Conservation (phyloP, 306 rosid genomes). For the Abrus precatorius region DNA sequence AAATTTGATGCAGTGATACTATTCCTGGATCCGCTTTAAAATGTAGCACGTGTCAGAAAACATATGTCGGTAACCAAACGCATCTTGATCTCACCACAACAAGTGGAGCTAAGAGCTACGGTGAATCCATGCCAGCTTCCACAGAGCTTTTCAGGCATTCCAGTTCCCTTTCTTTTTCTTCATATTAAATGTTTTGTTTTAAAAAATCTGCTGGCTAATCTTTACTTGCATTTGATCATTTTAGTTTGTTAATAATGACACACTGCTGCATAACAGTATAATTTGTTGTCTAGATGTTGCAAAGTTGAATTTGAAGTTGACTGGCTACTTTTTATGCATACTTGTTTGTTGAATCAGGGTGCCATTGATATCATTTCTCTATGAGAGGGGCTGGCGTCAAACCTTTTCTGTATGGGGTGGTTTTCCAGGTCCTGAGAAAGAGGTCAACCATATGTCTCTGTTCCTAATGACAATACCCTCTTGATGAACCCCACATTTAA, state of each 20-base stretch:
- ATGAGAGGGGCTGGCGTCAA: slow-evolving; percentile 99
- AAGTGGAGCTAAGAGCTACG: slow-evolving; percentile 67
- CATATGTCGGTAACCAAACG: slow-evolving; percentile 68
- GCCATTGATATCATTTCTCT: slow-evolving; percentile 80
- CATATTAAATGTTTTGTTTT: background rate
- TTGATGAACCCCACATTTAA: background rate
- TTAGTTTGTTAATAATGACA: slow-evolving; percentile 1
- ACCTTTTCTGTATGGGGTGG: slow-evolving; percentile 73
- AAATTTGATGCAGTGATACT: slow-evolving; percentile 62
- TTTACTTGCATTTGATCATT: slow-evolving; percentile 10
- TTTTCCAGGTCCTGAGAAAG: slow-evolving; percentile 94
- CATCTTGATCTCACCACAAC: slow-evolving; percentile 74
- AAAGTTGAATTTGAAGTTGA: slow-evolving; percentile 34
- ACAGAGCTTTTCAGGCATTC: slow-evolving; percentile 88
- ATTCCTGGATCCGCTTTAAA: slow-evolving; percentile 66
- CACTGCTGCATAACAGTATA: background rate
- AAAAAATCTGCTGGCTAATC: background rate
- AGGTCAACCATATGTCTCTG: slow-evolving; percentile 60
- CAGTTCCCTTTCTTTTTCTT: slow-evolving; percentile 8
- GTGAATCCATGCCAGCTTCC: slow-evolving; percentile 74
- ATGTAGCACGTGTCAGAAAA: slow-evolving; percentile 82
- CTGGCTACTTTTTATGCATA: slow-evolving; percentile 39
- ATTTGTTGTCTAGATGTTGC: slow-evolving; percentile 25
- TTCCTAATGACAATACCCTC: slow-evolving; percentile 29
- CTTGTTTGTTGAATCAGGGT: slow-evolving; percentile 66